A percentile compares a stretch with the other conserved stretches of the same genome.
phyloP scores from a whole-genome alignment of 805 yeast species.

The Wilhelminamyces savonicus region DNA sequence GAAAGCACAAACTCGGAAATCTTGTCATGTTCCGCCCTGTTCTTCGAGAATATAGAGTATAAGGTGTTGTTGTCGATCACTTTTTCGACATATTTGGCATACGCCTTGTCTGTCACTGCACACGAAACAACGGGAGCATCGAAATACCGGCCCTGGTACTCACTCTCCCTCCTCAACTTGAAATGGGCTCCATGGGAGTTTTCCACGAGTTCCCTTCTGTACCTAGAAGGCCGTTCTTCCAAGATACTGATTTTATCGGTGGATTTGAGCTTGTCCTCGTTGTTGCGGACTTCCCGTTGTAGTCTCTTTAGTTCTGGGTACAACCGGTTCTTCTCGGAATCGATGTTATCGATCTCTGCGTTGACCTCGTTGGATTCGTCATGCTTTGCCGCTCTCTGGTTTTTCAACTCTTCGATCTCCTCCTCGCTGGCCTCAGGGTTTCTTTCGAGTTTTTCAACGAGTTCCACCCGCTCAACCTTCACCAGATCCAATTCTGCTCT shows the following conservation, averaged over 20 bases:
- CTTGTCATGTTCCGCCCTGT: constrained; percentile 41
- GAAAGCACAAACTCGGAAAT: constrained; percentile 34
- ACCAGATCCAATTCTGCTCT: constrained; percentile 4
- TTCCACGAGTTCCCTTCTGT: constrained; percentile 26
- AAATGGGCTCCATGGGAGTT: constrained; percentile 36
- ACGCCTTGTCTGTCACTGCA: constrained; percentile 41
- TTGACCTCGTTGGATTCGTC: constrained; percentile 11
- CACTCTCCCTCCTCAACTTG: constrained; percentile 33
- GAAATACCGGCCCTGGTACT: constrained; percentile 39
- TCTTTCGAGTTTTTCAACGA: constrained; percentile 12
- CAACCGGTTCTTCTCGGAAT: constrained; percentile 14
- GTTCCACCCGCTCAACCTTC: constrained; percentile 4
- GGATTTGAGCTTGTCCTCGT: constrained; percentile 23
- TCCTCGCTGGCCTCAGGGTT: constrained; percentile 25
- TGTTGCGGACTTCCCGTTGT: constrained; percentile 6
- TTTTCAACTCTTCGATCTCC: constrained; percentile 13
- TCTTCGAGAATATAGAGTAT: constrained; percentile 57
- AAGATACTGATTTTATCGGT: constrained; percentile 49
- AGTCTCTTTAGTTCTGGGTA: constrained; percentile 12
- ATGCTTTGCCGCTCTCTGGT: constrained; percentile 14
- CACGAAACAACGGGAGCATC: constrained; percentile 76
- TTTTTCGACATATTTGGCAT: constrained; percentile 53
- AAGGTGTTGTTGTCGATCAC: constrained; percentile 49
- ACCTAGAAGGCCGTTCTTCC: constrained; percentile 22
- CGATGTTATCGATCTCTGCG: constrained; percentile 5